Conservation (phyloP, 495 filamentous ascomycete species). For the Hypoxylon cercidicola region DNA sequence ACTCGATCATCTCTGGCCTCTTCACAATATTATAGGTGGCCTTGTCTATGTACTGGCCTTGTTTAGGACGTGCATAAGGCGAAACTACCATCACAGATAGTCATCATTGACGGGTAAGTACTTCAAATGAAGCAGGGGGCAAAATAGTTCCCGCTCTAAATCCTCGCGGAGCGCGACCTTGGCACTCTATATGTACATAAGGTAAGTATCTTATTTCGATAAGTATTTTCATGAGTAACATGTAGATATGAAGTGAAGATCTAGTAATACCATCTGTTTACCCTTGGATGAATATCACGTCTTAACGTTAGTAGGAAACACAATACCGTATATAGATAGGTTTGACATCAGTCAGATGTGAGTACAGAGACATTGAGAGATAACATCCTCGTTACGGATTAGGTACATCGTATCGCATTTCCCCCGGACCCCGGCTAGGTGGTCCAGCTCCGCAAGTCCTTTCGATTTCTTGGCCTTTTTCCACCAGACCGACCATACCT, state of each 20-base stretch:
- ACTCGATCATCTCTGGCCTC: slow-evolving; percentile 20
- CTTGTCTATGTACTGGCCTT: slow-evolving; percentile 18
- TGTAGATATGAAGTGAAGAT: too few relatives aligned
- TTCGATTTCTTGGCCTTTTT: slow-evolving; percentile 11
- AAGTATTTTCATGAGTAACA: neutral
- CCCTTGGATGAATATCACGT: too few relatives aligned
- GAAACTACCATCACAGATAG: slow-evolving; percentile 5
- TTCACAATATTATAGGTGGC: slow-evolving; percentile 33
- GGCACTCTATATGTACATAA: slow-evolving; percentile 21
- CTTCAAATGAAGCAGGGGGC: slow-evolving; percentile 14
- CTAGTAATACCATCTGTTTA: too few relatives aligned
- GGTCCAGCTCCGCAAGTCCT: slow-evolving; percentile 12
- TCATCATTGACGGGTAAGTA: neutral
- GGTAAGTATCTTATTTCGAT: slow-evolving; percentile 6
- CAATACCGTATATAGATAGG: too few relatives aligned
- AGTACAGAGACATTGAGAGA: neutral
- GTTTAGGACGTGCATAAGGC: slow-evolving; percentile 28
- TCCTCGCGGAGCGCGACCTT: slow-evolving; percentile 29
- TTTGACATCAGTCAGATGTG: too few relatives aligned
- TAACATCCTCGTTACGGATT: slow-evolving; percentile 5
- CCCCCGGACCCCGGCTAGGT: slow-evolving; percentile 2
- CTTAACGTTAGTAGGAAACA: too few relatives aligned
- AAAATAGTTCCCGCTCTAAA: slow-evolving; percentile 29
- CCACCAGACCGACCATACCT: neutral
- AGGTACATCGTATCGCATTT: neutral